Conservation (phyloP, 129 eudicot genomes). For the sunflower (Helianthus annuus) region DNA sequence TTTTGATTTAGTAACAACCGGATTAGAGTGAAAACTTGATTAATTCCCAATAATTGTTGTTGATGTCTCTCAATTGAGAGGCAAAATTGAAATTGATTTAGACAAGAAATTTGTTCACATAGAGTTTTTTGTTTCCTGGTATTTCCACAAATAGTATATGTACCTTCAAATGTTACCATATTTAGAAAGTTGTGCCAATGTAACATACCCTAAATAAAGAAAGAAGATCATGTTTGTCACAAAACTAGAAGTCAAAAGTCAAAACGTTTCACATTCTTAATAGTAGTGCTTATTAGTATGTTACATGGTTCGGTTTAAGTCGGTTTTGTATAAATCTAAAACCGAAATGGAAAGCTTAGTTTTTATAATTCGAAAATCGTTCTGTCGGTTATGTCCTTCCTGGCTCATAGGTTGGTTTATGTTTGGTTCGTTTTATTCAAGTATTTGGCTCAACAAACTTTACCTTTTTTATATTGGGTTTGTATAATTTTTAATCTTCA, state of each 20-base stretch:
- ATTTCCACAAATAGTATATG: constrained; percentile 25
- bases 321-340: background rate
- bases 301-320: background rate
- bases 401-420: background rate
- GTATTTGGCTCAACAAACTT: too few species aligned
- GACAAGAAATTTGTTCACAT: constrained; percentile 3
- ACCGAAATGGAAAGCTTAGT: background rate
- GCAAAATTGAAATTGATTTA: constrained; percentile 21
- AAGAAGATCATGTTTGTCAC: background rate
- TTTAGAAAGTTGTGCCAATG: constrained; percentile 16
- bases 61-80: constrained; percentile 21
- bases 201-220: constrained; percentile 14
- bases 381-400: background rate
- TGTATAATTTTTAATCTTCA: too few species aligned
- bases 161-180: constrained; percentile 16
- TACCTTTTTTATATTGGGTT: too few species aligned
- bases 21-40: constrained; percentile 1
- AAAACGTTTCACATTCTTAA: constrained; percentile 8
- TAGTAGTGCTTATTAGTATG: background rate
- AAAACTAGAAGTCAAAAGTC: constrained; percentile 26
- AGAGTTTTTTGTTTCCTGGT: constrained; percentile 29
- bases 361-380: background rate
- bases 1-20: constrained; percentile 13
- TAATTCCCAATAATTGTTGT: constrained; percentile 6
- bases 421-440: background rate